Conservation (phyloP, 129 eudicot species). For the Solidago caesia region DNA sequence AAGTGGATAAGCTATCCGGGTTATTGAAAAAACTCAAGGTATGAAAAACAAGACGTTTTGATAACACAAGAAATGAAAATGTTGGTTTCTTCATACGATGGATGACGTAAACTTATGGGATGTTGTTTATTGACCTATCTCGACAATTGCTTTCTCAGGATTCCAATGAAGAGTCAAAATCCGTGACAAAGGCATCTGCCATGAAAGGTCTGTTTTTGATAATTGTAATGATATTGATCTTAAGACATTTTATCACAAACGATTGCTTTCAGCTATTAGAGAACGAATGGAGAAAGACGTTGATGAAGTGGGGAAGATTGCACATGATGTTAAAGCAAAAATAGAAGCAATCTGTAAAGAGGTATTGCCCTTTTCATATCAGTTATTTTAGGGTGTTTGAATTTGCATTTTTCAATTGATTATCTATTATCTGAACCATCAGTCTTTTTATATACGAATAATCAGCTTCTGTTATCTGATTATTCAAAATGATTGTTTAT, state of each 20-base stretch:
- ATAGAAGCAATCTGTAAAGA: constrained; percentile 72
- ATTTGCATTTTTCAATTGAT: no score
- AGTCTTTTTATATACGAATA: no score
- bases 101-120: neutral
- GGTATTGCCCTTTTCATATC: constrained; percentile 37
- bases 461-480: no score
- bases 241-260: constrained; percentile 10
- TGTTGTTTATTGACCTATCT: neutral
- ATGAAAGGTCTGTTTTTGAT: constrained; percentile 71
- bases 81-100: neutral
- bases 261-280: constrained; percentile 66
- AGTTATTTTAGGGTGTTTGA: no score
- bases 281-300: constrained; percentile 94
- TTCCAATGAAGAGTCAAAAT: constrained; percentile 89
- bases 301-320: constrained; percentile 91
- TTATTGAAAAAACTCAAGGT: constrained; percentile 72
- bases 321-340: constrained; percentile 71
- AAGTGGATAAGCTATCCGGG: constrained; percentile 66
- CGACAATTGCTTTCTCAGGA: constrained; percentile 43
- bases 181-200: constrained; percentile 88
- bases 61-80: no score
- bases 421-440: no score
- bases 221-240: neutral
- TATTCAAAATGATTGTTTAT: no score
- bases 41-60: neutral